Conservation (phyloP, 106 monocot species). For the Chionographis japonica region DNA sequence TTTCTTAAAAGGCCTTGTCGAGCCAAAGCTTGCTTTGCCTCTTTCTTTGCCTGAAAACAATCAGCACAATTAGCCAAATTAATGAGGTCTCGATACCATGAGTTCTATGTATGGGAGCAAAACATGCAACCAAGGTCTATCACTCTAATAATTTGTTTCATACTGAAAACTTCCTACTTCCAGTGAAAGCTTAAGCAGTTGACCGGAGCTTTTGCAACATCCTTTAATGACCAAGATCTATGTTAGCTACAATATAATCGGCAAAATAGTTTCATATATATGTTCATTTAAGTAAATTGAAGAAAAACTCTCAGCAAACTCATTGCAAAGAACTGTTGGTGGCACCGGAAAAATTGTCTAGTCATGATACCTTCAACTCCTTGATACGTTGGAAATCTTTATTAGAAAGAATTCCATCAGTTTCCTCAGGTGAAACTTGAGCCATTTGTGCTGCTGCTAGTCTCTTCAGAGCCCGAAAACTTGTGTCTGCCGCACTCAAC, state of each 20-base stretch:
- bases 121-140: too few species aligned
- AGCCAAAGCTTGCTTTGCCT: conserved; percentile 53
- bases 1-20: conserved; percentile 62
- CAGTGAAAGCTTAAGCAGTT: too few species aligned
- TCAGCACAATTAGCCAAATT: neutral
- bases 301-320: too few species aligned
- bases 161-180: too few species aligned
- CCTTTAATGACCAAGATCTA: too few species aligned
- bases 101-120: too few species aligned
- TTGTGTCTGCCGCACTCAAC: conserved; percentile 58
- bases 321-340: neutral
- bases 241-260: too few species aligned
- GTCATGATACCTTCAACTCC: conserved; percentile 61
- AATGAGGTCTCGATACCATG: neutral
- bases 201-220: too few species aligned
- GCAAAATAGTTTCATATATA: too few species aligned
- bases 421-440: conserved; percentile 15
- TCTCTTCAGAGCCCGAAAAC: conserved; percentile 77
- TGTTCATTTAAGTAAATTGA: too few species aligned
- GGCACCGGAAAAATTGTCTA: neutral
- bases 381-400: conserved; percentile 90
- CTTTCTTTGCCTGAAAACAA: conserved; percentile 61
- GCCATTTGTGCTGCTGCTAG: conserved; percentile 40
- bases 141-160: too few species aligned
- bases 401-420: conserved; percentile 79